Conservation (phyloP, 345 rosid genomes). For the Hypericum androsaemum region DNA sequence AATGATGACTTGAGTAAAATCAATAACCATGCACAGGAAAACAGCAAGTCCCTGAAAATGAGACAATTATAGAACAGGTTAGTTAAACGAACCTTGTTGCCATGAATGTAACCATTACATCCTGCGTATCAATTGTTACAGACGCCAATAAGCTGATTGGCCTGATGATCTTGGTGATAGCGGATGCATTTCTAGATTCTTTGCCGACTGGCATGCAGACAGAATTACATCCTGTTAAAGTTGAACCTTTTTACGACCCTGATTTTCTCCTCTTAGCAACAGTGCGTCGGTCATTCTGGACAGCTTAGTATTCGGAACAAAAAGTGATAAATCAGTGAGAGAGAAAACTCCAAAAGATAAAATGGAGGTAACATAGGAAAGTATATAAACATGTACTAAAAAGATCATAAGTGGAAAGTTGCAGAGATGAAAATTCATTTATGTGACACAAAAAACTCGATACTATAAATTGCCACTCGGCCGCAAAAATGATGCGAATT, state of each 20-base stretch:
- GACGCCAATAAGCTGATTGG: constrained; percentile 64
- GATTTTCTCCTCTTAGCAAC: constrained; percentile 92
- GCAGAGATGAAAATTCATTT: too few relatives aligned
- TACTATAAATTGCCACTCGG: too few relatives aligned
- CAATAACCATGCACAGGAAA: too few relatives aligned
- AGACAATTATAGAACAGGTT: too few relatives aligned
- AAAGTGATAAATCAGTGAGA: background rate
- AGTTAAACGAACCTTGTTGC: constrained; percentile 59
- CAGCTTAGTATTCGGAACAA: constrained; percentile 35
- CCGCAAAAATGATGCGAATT: too few relatives aligned
- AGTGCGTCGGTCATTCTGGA: constrained; percentile 40
- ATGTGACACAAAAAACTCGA: too few relatives aligned
- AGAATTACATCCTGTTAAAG: too few relatives aligned
- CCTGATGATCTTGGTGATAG: constrained; percentile 57
- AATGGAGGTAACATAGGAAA: background rate
- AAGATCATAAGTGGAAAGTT: too few relatives aligned
- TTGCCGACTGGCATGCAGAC: constrained; percentile 29
- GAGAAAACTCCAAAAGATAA: background rate
- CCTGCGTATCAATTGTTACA: constrained; percentile 44
- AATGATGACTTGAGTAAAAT: too few relatives aligned
- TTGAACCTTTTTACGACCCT: constrained; percentile 88
- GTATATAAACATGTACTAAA: background rate
- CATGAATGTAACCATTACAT: constrained; percentile 60
- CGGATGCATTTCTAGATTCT: constrained; percentile 28
- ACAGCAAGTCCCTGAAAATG: too few relatives aligned